Evolutionary conservation across 2,329 filamentous ascomycete species (phyloP), one percentile per base, ranked within the genome.

Genomic region (Fusarium sp.): DNA sequence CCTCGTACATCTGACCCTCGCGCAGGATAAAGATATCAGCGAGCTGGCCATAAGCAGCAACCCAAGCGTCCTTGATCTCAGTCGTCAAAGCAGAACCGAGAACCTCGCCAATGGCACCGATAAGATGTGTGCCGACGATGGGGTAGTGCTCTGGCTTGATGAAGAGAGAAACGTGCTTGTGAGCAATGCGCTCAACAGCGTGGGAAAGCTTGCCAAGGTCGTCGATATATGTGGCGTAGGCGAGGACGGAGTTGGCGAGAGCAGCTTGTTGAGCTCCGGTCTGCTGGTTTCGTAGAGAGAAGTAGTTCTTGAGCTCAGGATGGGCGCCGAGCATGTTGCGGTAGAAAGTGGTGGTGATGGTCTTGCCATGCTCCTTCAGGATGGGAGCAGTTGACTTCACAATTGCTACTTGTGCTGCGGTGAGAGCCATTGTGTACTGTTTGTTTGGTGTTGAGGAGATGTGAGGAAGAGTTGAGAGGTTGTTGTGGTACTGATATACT

Each of bases 341-440:
- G 84, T 95, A 95, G 84, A 95, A 94, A 70, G 87, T 83, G 4
- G 84, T 86, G n/a, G 92, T 94, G 80, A 95, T 93, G 49, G 86
- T 83, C 23, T 84, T 84, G 80, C 93, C 93, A 79, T 94, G 88
- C 69, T 90, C 84, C 71, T 89, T 87, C 12, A 95, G 86, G 23
- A 94, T 87, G 5, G 93, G 93, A 42, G 90, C 92, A 4, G 93
- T 95, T 41, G 93, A 86, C 81, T 94, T 95, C 84, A 96, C 91
- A 73, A 92, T 90, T 68, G 87, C 83, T 71, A 91, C 86, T 83
- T 95, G 93, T 41, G 86, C 83, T 31, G 86, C 82, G 16, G 91
- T 90, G 65, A 94, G 83, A 63, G 87, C 78, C 84, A 85, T 86
- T 55, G 6, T 71, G 51, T 29, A 38, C 15, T 49, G 38, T 49